Percentiles rank a stretch among this genome's conserved stretches.
These are phyloP conservation scores for Epichloe scottii DNA, from an alignment of 2,329 filamentous ascomycete genomes.

Conservation along the genomic window DNA sequence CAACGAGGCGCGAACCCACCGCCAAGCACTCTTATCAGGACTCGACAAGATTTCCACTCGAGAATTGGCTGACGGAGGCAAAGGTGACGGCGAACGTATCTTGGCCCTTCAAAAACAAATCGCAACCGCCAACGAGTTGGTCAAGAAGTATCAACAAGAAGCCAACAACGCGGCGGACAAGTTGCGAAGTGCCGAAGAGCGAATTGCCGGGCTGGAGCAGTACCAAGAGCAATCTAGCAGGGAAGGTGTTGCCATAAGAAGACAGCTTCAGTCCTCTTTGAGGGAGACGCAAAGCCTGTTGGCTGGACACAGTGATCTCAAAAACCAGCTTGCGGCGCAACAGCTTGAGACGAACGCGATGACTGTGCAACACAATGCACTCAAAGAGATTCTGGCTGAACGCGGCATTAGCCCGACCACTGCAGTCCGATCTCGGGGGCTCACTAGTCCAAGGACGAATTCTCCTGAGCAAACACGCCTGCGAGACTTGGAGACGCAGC, in stretches of 20 bases:
- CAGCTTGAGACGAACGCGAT: constrained; percentile 92
- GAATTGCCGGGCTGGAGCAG: constrained; percentile 88
- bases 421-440: constrained; percentile 55
- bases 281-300: constrained; percentile 75
- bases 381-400: constrained; percentile 86
- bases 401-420: constrained; percentile 72
- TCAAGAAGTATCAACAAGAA: constrained; percentile 79
- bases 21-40: constrained; percentile 68
- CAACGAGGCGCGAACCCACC: constrained; percentile 75
- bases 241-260: constrained; percentile 78
- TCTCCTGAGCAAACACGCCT: constrained; percentile 73
- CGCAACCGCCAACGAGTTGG: constrained; percentile 62
- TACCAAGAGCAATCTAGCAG: constrained; percentile 96
- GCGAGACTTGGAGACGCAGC: constrained; percentile 77
- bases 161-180: constrained; percentile 81
- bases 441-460: constrained; percentile 57
- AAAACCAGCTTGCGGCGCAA: constrained; percentile 70
- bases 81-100: constrained; percentile 52
- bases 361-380: constrained; percentile 78
- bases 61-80: constrained; percentile 33
- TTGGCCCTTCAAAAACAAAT: constrained; percentile 68
- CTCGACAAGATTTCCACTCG: constrained; percentile 59
- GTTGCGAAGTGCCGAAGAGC: constrained; percentile 83
- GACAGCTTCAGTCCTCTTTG: constrained; percentile 76
- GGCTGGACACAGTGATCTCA: constrained; percentile 68